phyloP scores from a whole-genome alignment of 345 rosid genomes.

The Sapria himalayana region DNA sequence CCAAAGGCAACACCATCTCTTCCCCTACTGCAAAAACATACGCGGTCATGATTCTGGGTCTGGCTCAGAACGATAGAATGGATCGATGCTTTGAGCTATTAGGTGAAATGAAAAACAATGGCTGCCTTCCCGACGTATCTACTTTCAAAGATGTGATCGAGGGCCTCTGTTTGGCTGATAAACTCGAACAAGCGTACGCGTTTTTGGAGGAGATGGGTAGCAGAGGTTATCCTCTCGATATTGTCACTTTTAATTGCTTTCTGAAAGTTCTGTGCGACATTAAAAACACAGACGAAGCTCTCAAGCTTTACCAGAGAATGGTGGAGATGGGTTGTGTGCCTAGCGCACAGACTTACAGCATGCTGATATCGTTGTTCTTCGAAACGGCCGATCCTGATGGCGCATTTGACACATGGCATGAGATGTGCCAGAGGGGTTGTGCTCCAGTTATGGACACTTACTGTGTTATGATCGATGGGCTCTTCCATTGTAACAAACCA shows the following conservation, averaged over 20 bases:
- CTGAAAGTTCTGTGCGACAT: constrained; percentile 66
- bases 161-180: constrained; percentile 67
- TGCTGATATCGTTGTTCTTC: constrained; percentile 65
- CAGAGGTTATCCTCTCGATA: constrained; percentile 76
- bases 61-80: constrained; percentile 33
- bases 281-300: constrained; percentile 43
- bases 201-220: constrained; percentile 68
- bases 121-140: constrained; percentile 83
- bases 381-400: constrained; percentile 47
- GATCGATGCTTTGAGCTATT: constrained; percentile 50
- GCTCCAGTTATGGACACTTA: constrained; percentile 46
- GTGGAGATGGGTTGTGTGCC: constrained; percentile 44
- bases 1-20: constrained; percentile 53
- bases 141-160: constrained; percentile 63
- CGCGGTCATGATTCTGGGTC: constrained; percentile 47
- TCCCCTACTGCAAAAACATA: constrained; percentile 79
- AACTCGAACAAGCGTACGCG: constrained; percentile 52
- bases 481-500: constrained; percentile 39
- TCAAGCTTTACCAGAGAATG: constrained; percentile 46
- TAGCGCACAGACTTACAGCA: constrained; percentile 72
- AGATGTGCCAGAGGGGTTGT: constrained; percentile 54
- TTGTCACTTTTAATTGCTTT: constrained; percentile 76
- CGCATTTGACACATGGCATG: constrained; percentile 60
- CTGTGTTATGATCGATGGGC: constrained; percentile 74
- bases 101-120: constrained; percentile 51